A percentile compares a stretch with the other conserved stretches of the same genome.
Conservation (phyloP, 352 stramenopile genomes). For the Poterioochromonas sp. region DNA sequence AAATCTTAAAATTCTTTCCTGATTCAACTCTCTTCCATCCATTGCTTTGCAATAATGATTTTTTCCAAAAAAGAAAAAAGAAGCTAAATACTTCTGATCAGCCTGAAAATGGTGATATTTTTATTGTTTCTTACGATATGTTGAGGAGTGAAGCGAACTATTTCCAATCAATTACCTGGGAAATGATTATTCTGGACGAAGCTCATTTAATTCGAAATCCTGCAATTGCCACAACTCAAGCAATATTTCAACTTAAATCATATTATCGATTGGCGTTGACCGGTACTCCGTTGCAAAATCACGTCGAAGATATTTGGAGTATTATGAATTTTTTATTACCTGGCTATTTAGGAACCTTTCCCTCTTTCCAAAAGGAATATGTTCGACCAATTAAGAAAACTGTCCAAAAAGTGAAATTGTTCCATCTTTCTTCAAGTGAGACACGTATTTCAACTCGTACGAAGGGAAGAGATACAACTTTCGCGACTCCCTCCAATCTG, state of each 20-base stretch:
- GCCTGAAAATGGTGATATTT: constrained; percentile 52
- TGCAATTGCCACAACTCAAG: constrained; percentile 68
- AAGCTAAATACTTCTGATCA: constrained; percentile 37
- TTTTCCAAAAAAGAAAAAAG: constrained; percentile 50
- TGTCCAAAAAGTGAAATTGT: neutral
- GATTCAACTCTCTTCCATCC: constrained; percentile 51
- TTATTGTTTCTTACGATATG: constrained; percentile 45
- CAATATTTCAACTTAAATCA: constrained; percentile 63
- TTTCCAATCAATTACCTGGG: constrained; percentile 54
- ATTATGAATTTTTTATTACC: constrained; percentile 96
- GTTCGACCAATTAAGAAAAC: constrained; percentile 53
- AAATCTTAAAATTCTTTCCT: constrained; percentile 72
- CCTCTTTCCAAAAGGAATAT: constrained; percentile 53
- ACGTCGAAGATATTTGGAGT: constrained; percentile 87
- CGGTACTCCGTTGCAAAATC: constrained; percentile 94
- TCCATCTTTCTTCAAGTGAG: neutral
- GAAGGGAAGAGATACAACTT: too few species aligned
- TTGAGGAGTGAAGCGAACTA: constrained; percentile 39
- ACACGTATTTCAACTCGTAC: too few species aligned
- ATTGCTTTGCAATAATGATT: constrained; percentile 64
- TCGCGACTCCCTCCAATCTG: neutral
- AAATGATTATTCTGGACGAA: constrained; percentile 80
- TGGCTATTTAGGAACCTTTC: constrained; percentile 75
- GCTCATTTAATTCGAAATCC: constrained; percentile 93
- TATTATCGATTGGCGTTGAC: constrained; percentile 82